phyloP scores from a whole-genome alignment of 257 asterid genomes.

The Catharanthus roseus region DNA sequence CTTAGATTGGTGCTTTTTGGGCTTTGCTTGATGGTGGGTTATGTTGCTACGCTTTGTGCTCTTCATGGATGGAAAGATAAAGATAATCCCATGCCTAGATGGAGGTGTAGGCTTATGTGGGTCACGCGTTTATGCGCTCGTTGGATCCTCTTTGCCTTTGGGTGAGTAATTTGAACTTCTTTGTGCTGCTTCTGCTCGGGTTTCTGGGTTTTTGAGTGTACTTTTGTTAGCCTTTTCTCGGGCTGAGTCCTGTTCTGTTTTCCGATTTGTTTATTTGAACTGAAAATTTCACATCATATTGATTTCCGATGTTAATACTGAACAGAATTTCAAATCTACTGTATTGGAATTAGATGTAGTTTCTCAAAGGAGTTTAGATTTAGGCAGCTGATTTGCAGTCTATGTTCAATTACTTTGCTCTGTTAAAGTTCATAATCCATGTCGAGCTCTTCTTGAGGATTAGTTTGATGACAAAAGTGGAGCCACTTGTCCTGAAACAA shows the following conservation, averaged over 20 bases:
- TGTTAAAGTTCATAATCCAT: background rate
- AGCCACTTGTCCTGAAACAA: background rate
- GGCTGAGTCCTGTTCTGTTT: background rate
- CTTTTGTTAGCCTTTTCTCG: background rate
- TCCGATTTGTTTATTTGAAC: background rate
- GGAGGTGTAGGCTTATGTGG: slow-evolving; percentile 86
- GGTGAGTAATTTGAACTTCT: no score
- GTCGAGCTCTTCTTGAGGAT: background rate
- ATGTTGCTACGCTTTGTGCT: slow-evolving; percentile 55
- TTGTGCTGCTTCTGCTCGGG: background rate
- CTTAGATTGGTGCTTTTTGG: slow-evolving; percentile 64
- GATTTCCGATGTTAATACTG: background rate
- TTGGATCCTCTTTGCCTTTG: slow-evolving; percentile 78
- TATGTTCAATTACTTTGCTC: background rate
- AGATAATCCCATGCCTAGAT: slow-evolving; percentile 77
- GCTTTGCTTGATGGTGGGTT: slow-evolving; percentile 56
- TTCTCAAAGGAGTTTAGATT: background rate
- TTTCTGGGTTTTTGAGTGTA: background rate
- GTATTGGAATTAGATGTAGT: background rate
- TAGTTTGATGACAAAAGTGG: background rate
- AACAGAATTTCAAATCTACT: background rate
- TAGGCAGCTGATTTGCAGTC: background rate
- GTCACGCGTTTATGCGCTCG: slow-evolving; percentile 72
- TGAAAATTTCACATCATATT: background rate
- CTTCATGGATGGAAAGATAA: slow-evolving; percentile 75